Evolutionary conservation across 768 basidiomycete genomes (phyloP), one percentile per base, ranked within the genome.

Genomic region (Hypholoma sublateritium): DNA sequence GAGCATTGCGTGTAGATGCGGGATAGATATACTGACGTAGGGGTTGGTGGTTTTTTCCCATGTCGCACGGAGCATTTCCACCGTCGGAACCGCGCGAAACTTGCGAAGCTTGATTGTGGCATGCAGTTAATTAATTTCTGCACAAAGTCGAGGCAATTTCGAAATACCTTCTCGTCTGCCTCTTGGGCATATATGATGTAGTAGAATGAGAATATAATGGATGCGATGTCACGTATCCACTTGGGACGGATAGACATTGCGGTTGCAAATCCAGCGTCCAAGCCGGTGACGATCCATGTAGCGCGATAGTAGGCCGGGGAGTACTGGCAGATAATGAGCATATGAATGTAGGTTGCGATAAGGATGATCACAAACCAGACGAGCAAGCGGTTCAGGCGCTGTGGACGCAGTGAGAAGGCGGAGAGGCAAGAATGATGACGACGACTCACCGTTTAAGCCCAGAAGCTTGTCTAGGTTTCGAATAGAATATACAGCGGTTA

Each of bases 21-120:
- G 51, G 39, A 37, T 49, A 24, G 46, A 43, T 17, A 22, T 5
- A 68, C 84, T 60, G 65, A 93, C 93, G 75, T 93, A 91, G 58
- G 95, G 97, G 72, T 98, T 96, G 1, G 82, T 80, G 0, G 93
- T 93, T 78, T 99, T 99, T 72, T 96, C 95, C 97, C 97, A 99
- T 21, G 94, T 98, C 16, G 83, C 79, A 2, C 97, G 86, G 21
- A 99, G 81, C 90, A 98, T 94, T 74, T 99, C 96, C 21, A 98
- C 88, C 0, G 96, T 97, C 47, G 94, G 95, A 0, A 95, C 85
- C 21, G 96, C 94, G 65, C 97, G 81, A 69, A 91, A 98, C 56
- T 87, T 84, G 56, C 95, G 89, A 51, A 99, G 82, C 95, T 98
- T 67, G 35, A 32, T 24, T 45, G 25, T 28, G 50, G 37, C 28